Evolutionary conservation across 2,329 filamentous ascomycete species (phyloP).

Genomic region (Apiospora sp.): DNA sequence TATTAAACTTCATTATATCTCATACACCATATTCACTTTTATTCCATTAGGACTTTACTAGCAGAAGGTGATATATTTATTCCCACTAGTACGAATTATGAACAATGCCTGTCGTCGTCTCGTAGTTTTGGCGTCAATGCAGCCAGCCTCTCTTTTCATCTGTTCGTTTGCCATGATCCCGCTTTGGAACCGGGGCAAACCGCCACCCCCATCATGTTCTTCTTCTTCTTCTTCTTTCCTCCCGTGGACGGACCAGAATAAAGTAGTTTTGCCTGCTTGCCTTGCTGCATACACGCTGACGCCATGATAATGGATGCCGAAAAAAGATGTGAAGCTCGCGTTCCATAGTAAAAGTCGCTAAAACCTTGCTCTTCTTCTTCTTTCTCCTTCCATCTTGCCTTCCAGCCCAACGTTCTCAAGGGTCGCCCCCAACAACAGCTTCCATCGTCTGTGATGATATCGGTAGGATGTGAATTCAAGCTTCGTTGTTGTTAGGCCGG

Average conservation of each 20-base stretch:
- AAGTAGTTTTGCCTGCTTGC: no score
- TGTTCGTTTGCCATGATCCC: not conserved
- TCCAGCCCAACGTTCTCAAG: not conserved
- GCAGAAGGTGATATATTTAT: slow-evolving; percentile 13
- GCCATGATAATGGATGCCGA: not conserved
- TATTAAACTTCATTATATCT: no score
- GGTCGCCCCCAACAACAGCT: not conserved
- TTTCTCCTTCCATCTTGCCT: not conserved
- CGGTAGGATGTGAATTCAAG: not conserved
- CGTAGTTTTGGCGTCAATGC: not conserved
- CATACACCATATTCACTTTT: not conserved
- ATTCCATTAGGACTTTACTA: not conserved
- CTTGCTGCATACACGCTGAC: not conserved
- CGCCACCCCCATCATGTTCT: no score
- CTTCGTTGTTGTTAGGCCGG: not conserved
- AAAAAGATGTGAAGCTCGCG: not conserved
- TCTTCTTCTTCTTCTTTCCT: not conserved
- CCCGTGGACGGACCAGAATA: not conserved
- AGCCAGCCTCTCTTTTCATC: not conserved
- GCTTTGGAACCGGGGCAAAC: not conserved
- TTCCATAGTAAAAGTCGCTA: not conserved
- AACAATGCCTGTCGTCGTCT: slow-evolving; percentile 7
- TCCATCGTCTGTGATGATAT: not conserved
- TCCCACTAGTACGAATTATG: slow-evolving; percentile 18
- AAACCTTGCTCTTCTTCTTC: not conserved